These are phyloP conservation scores for Sporothrix humicola DNA, from an alignment of 2,329 filamentous ascomycete species.

Conservation along the genomic window DNA sequence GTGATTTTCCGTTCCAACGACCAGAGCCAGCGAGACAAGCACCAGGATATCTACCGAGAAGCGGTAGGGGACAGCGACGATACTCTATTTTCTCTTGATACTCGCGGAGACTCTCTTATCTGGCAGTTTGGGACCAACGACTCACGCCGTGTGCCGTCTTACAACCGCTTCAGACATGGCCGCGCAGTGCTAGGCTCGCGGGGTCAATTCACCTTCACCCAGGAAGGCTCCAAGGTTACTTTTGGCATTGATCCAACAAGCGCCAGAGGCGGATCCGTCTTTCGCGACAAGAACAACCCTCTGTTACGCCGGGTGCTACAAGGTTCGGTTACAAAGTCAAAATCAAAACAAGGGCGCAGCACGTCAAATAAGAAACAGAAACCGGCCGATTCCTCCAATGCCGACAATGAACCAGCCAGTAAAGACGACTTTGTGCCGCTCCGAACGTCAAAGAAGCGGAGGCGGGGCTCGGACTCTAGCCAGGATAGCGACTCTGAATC, in stretches of 20 bases:
- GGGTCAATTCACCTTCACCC: slow-evolving; percentile 68
- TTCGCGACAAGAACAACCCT: slow-evolving; percentile 52
- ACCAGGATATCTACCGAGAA: slow-evolving; percentile 24
- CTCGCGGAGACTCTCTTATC: slow-evolving; percentile 77
- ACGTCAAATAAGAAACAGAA: neutral
- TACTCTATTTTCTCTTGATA: slow-evolving; percentile 67
- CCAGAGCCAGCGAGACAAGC: neutral
- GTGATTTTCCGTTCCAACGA: slow-evolving; percentile 13
- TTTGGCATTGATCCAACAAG: slow-evolving; percentile 57
- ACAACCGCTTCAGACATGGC: slow-evolving; percentile 71
- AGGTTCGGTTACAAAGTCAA: slow-evolving; percentile 38
- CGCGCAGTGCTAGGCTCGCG: slow-evolving; percentile 72
- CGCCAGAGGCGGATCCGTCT: slow-evolving; percentile 49
- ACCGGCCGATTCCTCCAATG: neutral
- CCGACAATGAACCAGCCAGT: neutral
- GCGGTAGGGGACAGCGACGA: slow-evolving; percentile 29
- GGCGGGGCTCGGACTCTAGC: slow-evolving; percentile 54
- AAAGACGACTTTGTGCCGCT: slow-evolving; percentile 58
- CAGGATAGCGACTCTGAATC: slow-evolving; percentile 56
- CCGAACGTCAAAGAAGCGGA: slow-evolving; percentile 51
- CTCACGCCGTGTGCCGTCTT: slow-evolving; percentile 72
- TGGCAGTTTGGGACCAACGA: slow-evolving; percentile 75
- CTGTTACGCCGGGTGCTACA: slow-evolving; percentile 50
- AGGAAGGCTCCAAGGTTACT: slow-evolving; percentile 62
- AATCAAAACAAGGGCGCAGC: slow-evolving; percentile 38